These are phyloP conservation scores for Puccinia triticina DNA, from an alignment of 1,284 basidiomycete genomes.

Conservation along the genomic window DNA sequence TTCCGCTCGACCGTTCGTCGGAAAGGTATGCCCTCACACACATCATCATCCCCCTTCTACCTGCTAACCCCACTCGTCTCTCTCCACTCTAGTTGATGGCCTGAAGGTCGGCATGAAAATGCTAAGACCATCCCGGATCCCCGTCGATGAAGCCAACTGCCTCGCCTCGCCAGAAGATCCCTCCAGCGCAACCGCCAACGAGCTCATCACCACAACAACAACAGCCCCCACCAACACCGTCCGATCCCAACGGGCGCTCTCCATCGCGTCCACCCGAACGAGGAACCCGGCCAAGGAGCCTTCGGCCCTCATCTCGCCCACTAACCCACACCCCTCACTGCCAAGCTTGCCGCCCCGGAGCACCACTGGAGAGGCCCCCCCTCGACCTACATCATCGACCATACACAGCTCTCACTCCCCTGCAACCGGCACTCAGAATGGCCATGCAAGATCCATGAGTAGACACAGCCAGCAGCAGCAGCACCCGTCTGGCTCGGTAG, in stretches of 20 bases:
- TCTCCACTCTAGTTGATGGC: slow-evolving; percentile 6
- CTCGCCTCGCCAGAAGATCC: neutral
- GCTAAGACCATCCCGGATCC: slow-evolving; percentile 9
- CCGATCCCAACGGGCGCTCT: neutral
- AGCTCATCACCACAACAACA: neutral
- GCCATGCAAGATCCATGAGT: neutral
- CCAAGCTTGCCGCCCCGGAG: neutral
- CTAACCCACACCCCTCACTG: neutral
- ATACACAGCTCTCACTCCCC: neutral
- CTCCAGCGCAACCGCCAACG: neutral
- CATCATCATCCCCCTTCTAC: neutral
- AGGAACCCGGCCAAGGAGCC: neutral
- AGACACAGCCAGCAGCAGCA: slow-evolving; percentile 5
- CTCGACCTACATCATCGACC: neutral
- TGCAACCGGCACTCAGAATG: neutral
- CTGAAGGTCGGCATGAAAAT: slow-evolving; percentile 11
- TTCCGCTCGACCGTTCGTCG: slow-evolving; percentile 28
- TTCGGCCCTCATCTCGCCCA: neutral
- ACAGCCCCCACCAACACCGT: neutral
- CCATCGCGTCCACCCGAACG: neutral
- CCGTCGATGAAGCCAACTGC: slow-evolving; percentile 14
- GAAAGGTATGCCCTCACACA: neutral
- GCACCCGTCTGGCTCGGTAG: neutral
- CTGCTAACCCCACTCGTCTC: too few relatives aligned
- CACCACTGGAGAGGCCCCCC: neutral